Percentiles rank a stretch among this genome's conserved stretches.
Conservation (phyloP, 176 grass and related monocot species). For the Metroxylon sagu region DNA sequence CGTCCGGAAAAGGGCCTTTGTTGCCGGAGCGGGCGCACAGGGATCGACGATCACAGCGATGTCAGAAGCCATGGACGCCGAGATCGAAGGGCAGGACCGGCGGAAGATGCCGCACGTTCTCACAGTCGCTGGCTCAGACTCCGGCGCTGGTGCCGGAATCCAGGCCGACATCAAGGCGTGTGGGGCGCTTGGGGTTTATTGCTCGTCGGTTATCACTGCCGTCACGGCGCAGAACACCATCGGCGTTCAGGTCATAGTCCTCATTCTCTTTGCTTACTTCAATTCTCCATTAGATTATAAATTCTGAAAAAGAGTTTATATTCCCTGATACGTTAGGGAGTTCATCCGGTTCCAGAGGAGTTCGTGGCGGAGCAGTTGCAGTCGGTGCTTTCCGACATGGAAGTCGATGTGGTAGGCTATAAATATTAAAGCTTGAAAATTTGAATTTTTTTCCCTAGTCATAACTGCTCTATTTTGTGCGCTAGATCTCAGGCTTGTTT, state of each 20-base stretch:
- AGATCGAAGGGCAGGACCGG: too few relatives aligned
- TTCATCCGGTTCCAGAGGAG: constrained; percentile 66
- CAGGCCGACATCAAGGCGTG: constrained; percentile 92
- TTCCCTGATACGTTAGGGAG: constrained; percentile 29
- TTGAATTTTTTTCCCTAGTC: too few relatives aligned
- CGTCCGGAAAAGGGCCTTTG: too few relatives aligned
- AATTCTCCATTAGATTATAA: not conserved
- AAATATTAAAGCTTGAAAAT: too few relatives aligned
- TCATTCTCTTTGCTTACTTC: not conserved
- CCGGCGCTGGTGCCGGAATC: constrained; percentile 73
- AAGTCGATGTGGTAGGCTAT: constrained; percentile 71
- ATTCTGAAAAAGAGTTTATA: not conserved
- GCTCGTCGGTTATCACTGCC: constrained; percentile 80
- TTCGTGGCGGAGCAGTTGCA: constrained; percentile 65
- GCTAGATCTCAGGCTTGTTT: too few relatives aligned
- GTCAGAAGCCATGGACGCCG: not conserved
- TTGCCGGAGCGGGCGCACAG: not conserved
- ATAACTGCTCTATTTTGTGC: too few relatives aligned
- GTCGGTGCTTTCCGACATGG: constrained; percentile 89
- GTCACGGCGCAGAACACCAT: constrained; percentile 92
- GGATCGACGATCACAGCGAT: constrained; percentile 11
- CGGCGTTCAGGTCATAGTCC: constrained; percentile 62
- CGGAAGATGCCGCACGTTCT: constrained; percentile 63
- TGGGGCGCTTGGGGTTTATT: constrained; percentile 74
- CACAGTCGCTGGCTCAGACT: constrained; percentile 79